Conservation (phyloP, 768 basidiomycete species). For the Boletus reticuloceps region DNA sequence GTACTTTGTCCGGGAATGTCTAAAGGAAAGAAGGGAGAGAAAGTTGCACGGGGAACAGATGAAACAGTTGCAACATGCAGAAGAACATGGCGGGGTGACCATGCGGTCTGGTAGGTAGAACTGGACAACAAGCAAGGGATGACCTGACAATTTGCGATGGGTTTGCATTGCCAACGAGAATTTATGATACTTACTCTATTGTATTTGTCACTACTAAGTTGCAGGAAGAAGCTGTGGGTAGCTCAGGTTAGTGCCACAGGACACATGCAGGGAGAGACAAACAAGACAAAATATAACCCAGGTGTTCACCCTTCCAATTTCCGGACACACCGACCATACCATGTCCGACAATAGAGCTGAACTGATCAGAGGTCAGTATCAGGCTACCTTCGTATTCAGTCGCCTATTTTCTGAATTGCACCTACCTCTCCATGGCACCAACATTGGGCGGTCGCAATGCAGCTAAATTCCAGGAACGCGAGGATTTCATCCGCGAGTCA, state of each 20-base stretch:
- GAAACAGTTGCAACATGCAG: constrained; percentile 3
- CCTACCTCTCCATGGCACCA: background rate
- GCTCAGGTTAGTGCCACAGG: no score
- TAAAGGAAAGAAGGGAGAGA: constrained; percentile 21
- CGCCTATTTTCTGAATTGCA: background rate
- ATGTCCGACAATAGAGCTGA: constrained; percentile 36
- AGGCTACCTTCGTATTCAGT: background rate
- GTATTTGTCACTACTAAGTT: no score
- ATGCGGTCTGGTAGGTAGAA: background rate
- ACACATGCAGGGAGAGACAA: background rate
- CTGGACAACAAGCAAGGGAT: background rate
- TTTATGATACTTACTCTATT: no score
- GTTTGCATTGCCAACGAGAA: no score
- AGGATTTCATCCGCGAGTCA: constrained; percentile 79
- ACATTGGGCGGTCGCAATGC: background rate
- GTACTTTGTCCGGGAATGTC: constrained; percentile 13
- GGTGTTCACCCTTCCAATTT: background rate
- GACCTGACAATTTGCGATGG: no score
- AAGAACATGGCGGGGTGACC: background rate
- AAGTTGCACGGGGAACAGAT: constrained; percentile 15
- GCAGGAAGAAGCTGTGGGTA: no score
- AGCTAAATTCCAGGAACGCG: constrained; percentile 70
- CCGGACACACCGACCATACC: background rate
- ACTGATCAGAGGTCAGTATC: constrained; percentile 29
- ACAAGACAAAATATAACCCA: constrained; percentile 13